A percentile compares a stretch with the other conserved stretches of the same genome.
Evolutionary conservation across 2,329 filamentous ascomycete genomes (phyloP).

Genomic region (Diaporthe helianthi): DNA sequence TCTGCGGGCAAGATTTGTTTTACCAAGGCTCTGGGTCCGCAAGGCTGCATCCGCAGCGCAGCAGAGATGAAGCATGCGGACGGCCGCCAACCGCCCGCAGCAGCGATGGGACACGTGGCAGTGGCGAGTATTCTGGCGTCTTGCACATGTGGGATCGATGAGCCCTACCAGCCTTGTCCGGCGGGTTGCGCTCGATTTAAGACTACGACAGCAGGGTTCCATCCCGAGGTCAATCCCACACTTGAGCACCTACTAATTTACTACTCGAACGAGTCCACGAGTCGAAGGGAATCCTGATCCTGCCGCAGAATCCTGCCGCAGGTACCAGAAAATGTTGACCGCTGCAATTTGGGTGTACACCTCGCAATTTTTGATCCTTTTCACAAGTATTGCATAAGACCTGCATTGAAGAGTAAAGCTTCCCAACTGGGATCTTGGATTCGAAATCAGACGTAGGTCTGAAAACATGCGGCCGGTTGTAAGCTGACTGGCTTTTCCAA

Average conservation of each 20-base stretch:
- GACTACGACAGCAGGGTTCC: neutral
- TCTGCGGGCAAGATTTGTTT: neutral
- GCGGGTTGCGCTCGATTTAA: too few relatives aligned
- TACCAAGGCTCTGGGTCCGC: neutral
- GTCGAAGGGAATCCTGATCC: neutral
- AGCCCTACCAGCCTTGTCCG: neutral
- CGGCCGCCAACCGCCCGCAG: neutral
- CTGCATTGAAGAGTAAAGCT: neutral
- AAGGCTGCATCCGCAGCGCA: neutral
- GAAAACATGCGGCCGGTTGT: constrained; percentile 8
- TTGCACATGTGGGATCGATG: neutral
- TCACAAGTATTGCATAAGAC: neutral
- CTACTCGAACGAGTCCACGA: neutral
- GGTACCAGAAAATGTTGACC: neutral
- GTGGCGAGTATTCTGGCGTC: neutral
- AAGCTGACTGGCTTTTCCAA: constrained; percentile 2
- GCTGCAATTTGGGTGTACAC: neutral
- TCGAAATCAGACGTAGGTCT: neutral
- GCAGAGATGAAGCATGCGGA: neutral
- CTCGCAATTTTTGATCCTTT: neutral
- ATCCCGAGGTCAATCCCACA: neutral
- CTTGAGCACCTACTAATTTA: too few relatives aligned
- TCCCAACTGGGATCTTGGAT: neutral
- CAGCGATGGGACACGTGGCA: neutral
- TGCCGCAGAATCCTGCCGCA: constrained; percentile 3